Base-by-base conservation (phyloP, 2,329 filamentous ascomycete genomes). In the Epichloe festucae region DNA sequence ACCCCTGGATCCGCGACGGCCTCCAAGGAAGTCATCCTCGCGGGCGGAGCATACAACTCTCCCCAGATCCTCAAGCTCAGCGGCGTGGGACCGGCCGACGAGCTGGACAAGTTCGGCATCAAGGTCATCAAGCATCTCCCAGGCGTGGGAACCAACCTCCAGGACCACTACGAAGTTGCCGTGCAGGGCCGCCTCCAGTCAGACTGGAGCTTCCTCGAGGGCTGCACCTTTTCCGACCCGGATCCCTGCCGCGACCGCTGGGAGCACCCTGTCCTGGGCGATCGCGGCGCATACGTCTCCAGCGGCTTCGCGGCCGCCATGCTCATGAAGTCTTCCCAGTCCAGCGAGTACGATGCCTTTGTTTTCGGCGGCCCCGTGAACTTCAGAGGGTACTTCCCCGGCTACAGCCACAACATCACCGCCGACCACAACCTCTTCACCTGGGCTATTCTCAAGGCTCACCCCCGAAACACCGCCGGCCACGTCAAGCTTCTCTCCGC, bases 401-500 rank as follows among this genome's bases (percentile, higher is more conserved):
- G 58, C 0, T 66, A 62, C 45, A 48, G 49, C 47, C n/a, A 46
- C 48, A 54, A 57, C 48, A 46, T 52, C 45, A 52, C 53, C 12
- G 51, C 51, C 34, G 14, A 35, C 52, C 67, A 67, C 15, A 68
- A 69, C 49, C 64, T 71, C 58, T 65, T 60, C 58, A 64, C 61
- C 47, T 66, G 62, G 63, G 54, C 61, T 19, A 71, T 58, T 14
- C 55, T 87, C 54, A 82, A 84, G 64, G 76, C 2, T 81, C 84
- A 58, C 75, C 82, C 0, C 0, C 75, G 78, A 49, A 85, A 87
- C 54, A 68, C 60, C 1, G 76, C 75, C 5, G 85, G 85, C 8
- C 76, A 73, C 1, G 82, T 89, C 4, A 73, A 65, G 3, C 74
- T 89, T 5, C 70, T 70, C 15, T 82, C 78, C 0, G 66, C 75